Percentiles rank a stretch among this genome's conserved stretches.
Conservation (phyloP, 1,139 yeast species). For the Debaryomycetaceae sp. region DNA sequence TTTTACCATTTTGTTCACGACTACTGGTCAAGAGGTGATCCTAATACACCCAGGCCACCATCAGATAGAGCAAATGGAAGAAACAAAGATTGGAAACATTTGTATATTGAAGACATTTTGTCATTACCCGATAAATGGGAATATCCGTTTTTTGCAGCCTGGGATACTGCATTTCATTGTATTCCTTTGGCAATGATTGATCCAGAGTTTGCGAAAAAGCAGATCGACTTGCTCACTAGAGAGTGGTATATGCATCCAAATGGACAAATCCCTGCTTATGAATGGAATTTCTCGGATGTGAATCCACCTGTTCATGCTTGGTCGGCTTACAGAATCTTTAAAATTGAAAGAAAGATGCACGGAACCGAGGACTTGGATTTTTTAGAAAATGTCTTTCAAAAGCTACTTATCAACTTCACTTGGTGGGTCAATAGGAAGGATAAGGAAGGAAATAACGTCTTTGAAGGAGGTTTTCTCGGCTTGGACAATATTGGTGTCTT, state of each 20-base stretch:
- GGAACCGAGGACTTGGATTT: conserved; percentile 81
- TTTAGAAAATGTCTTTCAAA: conserved; percentile 89
- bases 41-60: conserved; percentile 72
- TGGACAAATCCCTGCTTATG: conserved; percentile 98
- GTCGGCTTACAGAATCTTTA: conserved; percentile 89
- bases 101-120: conserved; percentile 83
- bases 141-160: conserved; percentile 94
- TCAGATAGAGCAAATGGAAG: conserved; percentile 78
- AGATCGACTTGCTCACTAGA: conserved; percentile 79
- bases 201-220: conserved; percentile 90
- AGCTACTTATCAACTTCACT: conserved; percentile 82
- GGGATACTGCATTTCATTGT: conserved; percentile 98
- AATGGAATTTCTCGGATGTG: conserved; percentile 95
- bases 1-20: conserved; percentile 85
- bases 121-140: conserved; percentile 97
- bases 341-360: conserved; percentile 84
- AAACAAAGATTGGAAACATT: conserved; percentile 85
- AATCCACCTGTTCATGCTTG: conserved; percentile 98
- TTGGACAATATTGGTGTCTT: conserved; percentile 92
- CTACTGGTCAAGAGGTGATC: conserved; percentile 90
- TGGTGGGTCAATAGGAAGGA: conserved; percentile 99
- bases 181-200: conserved; percentile 93
- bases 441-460: conserved; percentile 81
- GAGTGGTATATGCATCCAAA: conserved; percentile 99
- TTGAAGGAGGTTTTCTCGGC: conserved; percentile 94